Evolutionary conservation across 257 asterid genomes (phyloP), one percentile per base, ranked within the genome.

Genomic region (Avicennia marina): DNA sequence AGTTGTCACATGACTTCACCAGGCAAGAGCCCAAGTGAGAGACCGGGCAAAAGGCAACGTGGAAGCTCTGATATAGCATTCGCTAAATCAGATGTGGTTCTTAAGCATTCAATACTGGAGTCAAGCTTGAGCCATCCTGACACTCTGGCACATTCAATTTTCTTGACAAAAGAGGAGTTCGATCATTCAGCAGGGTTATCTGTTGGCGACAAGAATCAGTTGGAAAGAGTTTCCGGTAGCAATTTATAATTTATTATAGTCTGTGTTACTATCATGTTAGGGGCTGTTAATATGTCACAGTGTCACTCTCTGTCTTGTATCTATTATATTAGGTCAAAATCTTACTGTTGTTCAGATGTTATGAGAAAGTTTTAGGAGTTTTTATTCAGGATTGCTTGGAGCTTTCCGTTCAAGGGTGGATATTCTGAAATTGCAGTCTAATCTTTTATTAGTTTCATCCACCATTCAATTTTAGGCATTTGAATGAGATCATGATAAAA

Each of bases 21-120:
- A 44, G 38, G 68, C 17, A 43, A 29, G 5, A 49, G 19, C 33
- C 34, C 6, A 49, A 16, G 36, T 17, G 46, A 19, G 24, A 78
- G 84, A 62, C 62, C 75, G 22, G 53, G 59, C 33, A 81, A 81
- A 44, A 81, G 72, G 70, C 81, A 64, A 27, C 66, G 84, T 3
- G 39, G 70, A 36, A 58, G 72, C 47, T 39, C 67, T 26, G 71
- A 60, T 56, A 62, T 60, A 24, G 72, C 67, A 22, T 72, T 66
- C 34, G 21, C 76, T 9, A 58, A 77, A 58, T 71, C 71, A 17
- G 79, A 71, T 6, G 59, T 62, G 75, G 62, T 52, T 43, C 80
- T 53, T 45, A 46, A 64, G 12, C 79, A 65, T 32, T 71, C 70
- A 53, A 60, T 79, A 22, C 63, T 77, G 42, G 83, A 78, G 53